phyloP scores from a whole-genome alignment of 2,329 filamentous ascomycete species.

The Xylariomycetidae sp. region DNA sequence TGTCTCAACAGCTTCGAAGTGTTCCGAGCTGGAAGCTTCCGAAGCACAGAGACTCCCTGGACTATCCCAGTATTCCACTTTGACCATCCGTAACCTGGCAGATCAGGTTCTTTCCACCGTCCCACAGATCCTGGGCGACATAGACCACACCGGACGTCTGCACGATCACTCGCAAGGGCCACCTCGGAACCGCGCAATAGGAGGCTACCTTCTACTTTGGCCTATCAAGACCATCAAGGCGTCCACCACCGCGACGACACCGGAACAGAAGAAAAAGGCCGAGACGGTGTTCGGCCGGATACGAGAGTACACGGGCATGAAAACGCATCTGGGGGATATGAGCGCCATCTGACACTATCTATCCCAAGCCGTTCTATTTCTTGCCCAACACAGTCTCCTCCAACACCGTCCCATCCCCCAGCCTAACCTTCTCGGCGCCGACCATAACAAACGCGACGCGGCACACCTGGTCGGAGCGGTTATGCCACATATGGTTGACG shows the following conservation, averaged over 20 bases:
- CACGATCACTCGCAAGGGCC: constrained; percentile 9
- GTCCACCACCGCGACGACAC: constrained; percentile 12
- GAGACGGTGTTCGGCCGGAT: constrained; percentile 29
- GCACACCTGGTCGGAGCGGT: constrained; percentile 30
- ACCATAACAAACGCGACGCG: constrained; percentile 35
- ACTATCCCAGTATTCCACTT: constrained; percentile 14
- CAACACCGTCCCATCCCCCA: constrained; percentile 30
- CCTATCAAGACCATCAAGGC: constrained; percentile 31
- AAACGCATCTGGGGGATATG: constrained; percentile 24
- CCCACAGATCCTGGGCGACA: constrained; percentile 31
- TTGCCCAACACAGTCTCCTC: constrained; percentile 25
- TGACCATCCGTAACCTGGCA: constrained; percentile 23
- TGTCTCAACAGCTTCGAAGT: constrained; percentile 10
- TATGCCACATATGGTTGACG: constrained; percentile 44
- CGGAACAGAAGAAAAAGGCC: constrained; percentile 23
- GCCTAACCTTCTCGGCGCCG: constrained; percentile 32
- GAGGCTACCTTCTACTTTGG: constrained; percentile 33
- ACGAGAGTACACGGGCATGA: constrained; percentile 34
- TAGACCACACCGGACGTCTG: constrained; percentile 20
- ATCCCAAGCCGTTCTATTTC: constrained; percentile 1
- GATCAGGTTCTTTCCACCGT: constrained; percentile 30
- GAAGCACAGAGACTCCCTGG: constrained; percentile 7
- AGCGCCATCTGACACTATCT: constrained; percentile 9
- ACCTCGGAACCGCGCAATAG: constrained; percentile 26
- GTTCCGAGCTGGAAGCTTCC: constrained; percentile 5